Evolutionary conservation across 352 stramenopile species (phyloP), one percentile per base, ranked within the genome.

Genomic region (Pythium aphanidermatum): DNA sequence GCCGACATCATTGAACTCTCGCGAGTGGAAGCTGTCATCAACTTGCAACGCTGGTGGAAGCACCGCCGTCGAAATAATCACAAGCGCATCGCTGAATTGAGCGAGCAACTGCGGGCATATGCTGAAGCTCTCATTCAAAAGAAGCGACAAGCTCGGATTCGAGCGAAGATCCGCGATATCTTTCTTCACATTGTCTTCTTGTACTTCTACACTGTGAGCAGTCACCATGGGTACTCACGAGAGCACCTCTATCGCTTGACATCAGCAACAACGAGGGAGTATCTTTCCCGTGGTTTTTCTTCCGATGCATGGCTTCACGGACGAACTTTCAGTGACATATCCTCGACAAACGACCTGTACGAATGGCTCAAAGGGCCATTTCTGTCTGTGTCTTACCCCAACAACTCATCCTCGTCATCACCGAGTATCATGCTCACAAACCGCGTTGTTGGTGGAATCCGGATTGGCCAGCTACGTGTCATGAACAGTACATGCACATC

Each of bases 21-120:
- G 4, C 51, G 49, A 23, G 51, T 60, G 17, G 65, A 70, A 29
- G 65, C 68, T 1, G 60, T 64, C 16, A 42, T 79, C 19, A 51
- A 50, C 7, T 34, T 79, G 5, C 68, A 79, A 53, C 58, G 65
- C 57, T 79, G 65, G 68, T 79, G 65, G 68, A 55, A 59, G 47
- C 41, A 46, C 20, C 51, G 51, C 5, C 44, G 45, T 21, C 62
- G 52, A 16, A 41, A 40, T 28, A 70, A 65, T 36, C 55, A 68
- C n/a, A 55, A 68, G 41, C 52, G 60, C 21, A 40, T 69, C 27
- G 52, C 40, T 35, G 47, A 63, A 28, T 50, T 76, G 27, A 60
- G 64, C 26, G 62, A 64, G 32, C 44, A 68, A 19, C 51, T 52
- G 11, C 60, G 53, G 16, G n/a, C 20, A 11, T 55, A 76, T 39